Base-by-base conservation (phyloP, 345 rosid genomes). In the Physaria fendleri region DNA sequence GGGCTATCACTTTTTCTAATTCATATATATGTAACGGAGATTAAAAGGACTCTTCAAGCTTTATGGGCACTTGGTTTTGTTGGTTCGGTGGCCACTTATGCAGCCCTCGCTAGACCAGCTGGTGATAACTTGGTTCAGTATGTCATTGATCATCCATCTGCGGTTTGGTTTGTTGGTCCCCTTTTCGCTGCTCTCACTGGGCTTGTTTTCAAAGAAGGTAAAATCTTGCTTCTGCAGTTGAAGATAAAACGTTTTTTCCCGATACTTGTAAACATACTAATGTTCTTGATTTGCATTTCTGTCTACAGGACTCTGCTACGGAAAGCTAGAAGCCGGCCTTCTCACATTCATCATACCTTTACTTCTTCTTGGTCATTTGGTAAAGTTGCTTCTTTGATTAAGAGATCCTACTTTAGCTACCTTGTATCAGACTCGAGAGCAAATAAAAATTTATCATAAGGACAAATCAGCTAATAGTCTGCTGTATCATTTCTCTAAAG, bases 171-270 rank as follows among this genome's bases (percentile, higher is more conserved):
- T 69, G 80, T 88, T 56, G 98, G 98, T 42, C 96, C 98, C 16
- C 82, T 88, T 43, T 92, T 92, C 61, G 97, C 96, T 2, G 74
- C 95, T 2, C 76, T 92, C 11, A 92, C 98, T 0, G 96, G 96
- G 9, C 95, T 92, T 1, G 97, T 92, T 65, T 92, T 92, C 50
- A 92, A 92, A 77, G 97, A 92, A 82, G 98, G 98, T 88, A 75
- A 9, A 34, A 2, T 34, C 21, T 8, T 16, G 11, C 13, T 45
- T 35, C 39, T 35, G 16, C 40, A 13, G 12, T 11, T 33, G 38
- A 33, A 0, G 2, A 22, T 2, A 2, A 21, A 24, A 30, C n/a
- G 6, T 1, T 33, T n/a, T 34, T 34, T 34, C 14, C 2, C n/a
- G 21, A 18, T 42, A 8, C 16, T 11, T 10, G 0, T 13, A 24